A percentile compares a stretch with the other conserved stretches of the same genome.
phyloP scores from a whole-genome alignment of 176 grass and related monocot genomes.

The Rhipidocladum racemiflorum region DNA sequence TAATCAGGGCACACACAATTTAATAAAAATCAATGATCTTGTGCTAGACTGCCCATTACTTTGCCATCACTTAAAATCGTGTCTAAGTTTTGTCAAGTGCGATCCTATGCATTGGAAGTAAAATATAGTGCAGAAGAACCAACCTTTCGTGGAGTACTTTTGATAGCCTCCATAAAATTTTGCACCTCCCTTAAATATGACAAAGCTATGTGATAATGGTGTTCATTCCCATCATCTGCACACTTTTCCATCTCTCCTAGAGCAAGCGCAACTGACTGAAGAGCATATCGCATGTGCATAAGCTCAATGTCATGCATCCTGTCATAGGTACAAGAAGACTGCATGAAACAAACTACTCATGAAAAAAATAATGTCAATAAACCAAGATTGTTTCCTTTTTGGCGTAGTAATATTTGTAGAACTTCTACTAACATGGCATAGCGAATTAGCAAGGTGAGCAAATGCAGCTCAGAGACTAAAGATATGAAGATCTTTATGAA shows the following conservation, averaged over 20 bases:
- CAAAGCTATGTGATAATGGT: constrained; percentile 64
- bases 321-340: constrained; percentile 30
- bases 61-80: background rate
- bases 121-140: constrained; percentile 28
- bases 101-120: background rate
- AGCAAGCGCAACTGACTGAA: constrained; percentile 80
- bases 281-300: constrained; percentile 86
- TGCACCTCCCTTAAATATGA: constrained; percentile 77
- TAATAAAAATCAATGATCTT: too few species aligned
- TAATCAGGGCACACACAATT: too few species aligned
- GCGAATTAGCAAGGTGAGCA: background rate
- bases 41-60: background rate
- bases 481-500: constrained; percentile 19
- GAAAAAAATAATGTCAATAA: constrained; percentile 5
- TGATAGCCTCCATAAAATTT: constrained; percentile 85
- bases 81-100: background rate
- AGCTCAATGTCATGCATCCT: constrained; percentile 93
- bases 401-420: background rate
- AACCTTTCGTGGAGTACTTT: constrained; percentile 80
- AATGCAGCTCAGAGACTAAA: constrained; percentile 7
- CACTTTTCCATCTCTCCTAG: constrained; percentile 73
- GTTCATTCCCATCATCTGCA: constrained; percentile 40
- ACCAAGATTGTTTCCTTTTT: background rate
- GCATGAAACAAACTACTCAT: constrained; percentile 22
- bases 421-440: background rate